Percentiles rank a stretch among this genome's conserved stretches.
Conservation (phyloP, 2,329 filamentous ascomycete genomes). For the Paecilomyces sp. region DNA sequence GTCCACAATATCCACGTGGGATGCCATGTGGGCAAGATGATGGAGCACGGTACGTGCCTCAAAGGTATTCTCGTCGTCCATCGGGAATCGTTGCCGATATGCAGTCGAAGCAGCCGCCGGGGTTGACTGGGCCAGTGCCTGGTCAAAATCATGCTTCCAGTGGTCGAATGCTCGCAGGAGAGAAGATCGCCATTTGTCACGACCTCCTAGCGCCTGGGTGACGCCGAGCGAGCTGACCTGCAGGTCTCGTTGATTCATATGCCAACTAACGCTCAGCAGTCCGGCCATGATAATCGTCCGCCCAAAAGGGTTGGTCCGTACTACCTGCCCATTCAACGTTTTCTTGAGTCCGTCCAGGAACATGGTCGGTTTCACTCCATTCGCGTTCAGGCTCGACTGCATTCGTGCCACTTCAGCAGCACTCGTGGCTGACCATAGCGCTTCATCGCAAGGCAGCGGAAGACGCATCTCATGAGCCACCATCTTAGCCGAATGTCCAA, state of each 20-base stretch:
- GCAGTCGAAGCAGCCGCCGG: slow-evolving; percentile 15
- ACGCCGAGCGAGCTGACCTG: slow-evolving; percentile 85
- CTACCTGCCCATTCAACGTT: slow-evolving; percentile 76
- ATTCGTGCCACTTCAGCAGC: slow-evolving; percentile 78
- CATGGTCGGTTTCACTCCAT: slow-evolving; percentile 74
- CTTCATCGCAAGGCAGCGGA: slow-evolving; percentile 85
- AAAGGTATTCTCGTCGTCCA: slow-evolving; percentile 65
- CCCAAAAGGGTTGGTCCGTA: slow-evolving; percentile 88
- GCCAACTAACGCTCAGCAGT: slow-evolving; percentile 87
- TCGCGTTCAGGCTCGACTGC: slow-evolving; percentile 70
- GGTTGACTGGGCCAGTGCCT: slow-evolving; percentile 56
- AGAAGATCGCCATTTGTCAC: slow-evolving; percentile 84
- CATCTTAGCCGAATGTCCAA: slow-evolving; percentile 95
- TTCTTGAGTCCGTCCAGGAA: slow-evolving; percentile 89
- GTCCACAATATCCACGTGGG: slow-evolving; percentile 96
- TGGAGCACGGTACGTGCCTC: slow-evolving; percentile 86
- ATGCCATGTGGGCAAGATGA: slow-evolving; percentile 93
- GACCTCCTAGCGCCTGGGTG: slow-evolving; percentile 69
- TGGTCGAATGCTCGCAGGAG: slow-evolving; percentile 84
- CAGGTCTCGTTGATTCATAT: slow-evolving; percentile 93
- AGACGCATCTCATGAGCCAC: slow-evolving; percentile 91
- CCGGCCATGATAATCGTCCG: slow-evolving; percentile 92
- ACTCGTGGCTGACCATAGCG: slow-evolving; percentile 83
- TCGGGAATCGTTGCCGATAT: slow-evolving; percentile 21
- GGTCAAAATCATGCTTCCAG: slow-evolving; percentile 90